These are phyloP conservation scores for Ramicandelaber brevisporus DNA, from an alignment of 192 early-diverging fungal species.

Conservation along the genomic window DNA sequence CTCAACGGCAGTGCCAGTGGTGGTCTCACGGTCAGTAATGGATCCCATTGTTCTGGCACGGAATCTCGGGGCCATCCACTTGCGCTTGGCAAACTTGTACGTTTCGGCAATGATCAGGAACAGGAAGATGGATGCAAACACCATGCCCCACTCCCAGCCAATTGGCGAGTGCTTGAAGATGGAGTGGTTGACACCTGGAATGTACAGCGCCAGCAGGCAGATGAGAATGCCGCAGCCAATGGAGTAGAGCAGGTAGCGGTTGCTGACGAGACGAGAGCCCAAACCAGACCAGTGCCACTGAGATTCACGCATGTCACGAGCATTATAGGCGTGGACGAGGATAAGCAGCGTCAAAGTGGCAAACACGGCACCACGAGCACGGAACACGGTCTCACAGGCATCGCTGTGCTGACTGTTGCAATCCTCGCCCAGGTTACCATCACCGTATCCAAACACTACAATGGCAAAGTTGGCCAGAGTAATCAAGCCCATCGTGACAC, in stretches of 20 bases:
- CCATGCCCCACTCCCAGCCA: slow-evolving; percentile 48
- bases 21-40: too few relatives aligned
- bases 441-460: slow-evolving; percentile 29
- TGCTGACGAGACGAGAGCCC: slow-evolving; percentile 17
- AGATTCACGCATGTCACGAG: slow-evolving; percentile 32
- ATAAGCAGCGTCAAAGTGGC: slow-evolving; percentile 40
- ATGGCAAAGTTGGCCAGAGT: slow-evolving; percentile 35
- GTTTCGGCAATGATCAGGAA: slow-evolving; percentile 36
- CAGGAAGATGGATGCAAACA: slow-evolving; percentile 22
- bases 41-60: too few relatives aligned
- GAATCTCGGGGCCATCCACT: too few relatives aligned
- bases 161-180: slow-evolving; percentile 36
- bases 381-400: slow-evolving; percentile 32
- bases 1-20: too few relatives aligned
- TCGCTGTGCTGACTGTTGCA: slow-evolving; percentile 28
- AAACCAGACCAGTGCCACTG: slow-evolving; percentile 21
- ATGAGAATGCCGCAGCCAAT: slow-evolving; percentile 19
- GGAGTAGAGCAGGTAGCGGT: slow-evolving; percentile 20
- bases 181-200: slow-evolving; percentile 32
- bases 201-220: slow-evolving; percentile 27
- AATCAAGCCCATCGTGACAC: slow-evolving; percentile 30
- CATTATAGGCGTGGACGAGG: slow-evolving; percentile 51
- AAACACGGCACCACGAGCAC: slow-evolving; percentile 43
- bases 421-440: slow-evolving; percentile 22
- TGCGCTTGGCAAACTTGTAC: slow-evolving; percentile 33